Base-by-base conservation (phyloP, 2,329 filamentous ascomycete genomes). In the Aspergillus uvarum region DNA sequence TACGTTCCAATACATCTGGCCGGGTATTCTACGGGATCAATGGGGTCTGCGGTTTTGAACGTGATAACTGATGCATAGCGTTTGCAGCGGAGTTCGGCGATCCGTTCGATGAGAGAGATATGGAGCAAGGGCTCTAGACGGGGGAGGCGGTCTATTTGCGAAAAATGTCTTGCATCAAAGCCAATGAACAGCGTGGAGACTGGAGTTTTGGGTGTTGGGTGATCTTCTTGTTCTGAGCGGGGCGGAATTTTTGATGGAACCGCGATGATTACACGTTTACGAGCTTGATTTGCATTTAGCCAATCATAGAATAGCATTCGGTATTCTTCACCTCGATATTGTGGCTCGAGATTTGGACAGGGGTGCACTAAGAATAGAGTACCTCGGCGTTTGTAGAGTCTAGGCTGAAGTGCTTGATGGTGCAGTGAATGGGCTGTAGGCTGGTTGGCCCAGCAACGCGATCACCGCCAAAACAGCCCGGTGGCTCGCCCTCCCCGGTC, bases 81-180 rank as follows among this genome's bases (percentile, higher is more conserved):
- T 58, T 14, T 29, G 21, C 55, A 81, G 79, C 73, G 57, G 74
- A 79, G 58, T 81, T 79, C 62, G 79, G 79, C 2, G 79, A 81
- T 57, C 76, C 77, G 11, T 79, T 80, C 57, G 77, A 79, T 65
- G 76, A 79, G 49, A 66, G 73, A 7, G 75, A 77, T 64, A 71
- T 78, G 68, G 59, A 71, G 11, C 63, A 71, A 56, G 66, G 67
- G 26, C 48, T 63, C 19, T 68, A 59, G 44, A 42, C 32, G 7
- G 31, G 4, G 38, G 38, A 16, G 11, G 5, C 16, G 4, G 32
- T 44, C n/a, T 44, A 54, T 22, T 14, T 12, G 31, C 19, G 11
- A 14, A 5, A 8, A 2, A 8, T 16, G 6, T 14, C 21, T 48
- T 31, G 42, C 24, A 21, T 55, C 11, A 44, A n/a, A 29, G 47